Evolutionary conservation across 1,139 yeast genomes (phyloP).

Genomic region (Hansenula lynferdii): DNA sequence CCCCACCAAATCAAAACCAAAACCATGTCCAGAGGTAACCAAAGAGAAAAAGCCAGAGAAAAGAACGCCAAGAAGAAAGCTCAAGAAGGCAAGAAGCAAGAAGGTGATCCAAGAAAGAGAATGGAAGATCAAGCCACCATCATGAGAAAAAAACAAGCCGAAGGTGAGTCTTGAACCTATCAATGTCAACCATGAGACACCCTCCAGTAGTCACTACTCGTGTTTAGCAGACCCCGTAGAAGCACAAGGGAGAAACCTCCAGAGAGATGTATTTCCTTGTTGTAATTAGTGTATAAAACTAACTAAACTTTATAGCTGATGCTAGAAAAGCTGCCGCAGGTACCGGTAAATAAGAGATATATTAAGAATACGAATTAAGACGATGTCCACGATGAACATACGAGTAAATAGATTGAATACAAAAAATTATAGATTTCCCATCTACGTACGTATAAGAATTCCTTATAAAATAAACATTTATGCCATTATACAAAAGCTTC

Average conservation of each 20-base stretch:
- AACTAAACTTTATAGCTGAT: constrained; percentile 38
- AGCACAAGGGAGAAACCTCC: neutral
- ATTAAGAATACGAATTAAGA: neutral
- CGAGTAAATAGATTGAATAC: too few species aligned
- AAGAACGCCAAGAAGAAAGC: constrained; percentile 77
- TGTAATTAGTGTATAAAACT: neutral
- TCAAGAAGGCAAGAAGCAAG: constrained; percentile 57
- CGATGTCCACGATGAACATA: constrained; percentile 1
- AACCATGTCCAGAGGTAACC: constrained; percentile 91
- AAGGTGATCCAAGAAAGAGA: constrained; percentile 80
- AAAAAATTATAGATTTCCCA: neutral
- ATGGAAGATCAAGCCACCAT: constrained; percentile 86
- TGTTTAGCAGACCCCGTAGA: neutral
- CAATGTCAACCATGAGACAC: neutral
- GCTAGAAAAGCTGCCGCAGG: constrained; percentile 49
- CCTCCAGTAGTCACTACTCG: too few species aligned
- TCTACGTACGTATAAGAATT: neutral
- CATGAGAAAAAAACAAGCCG: constrained; percentile 82
- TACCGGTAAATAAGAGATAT: neutral
- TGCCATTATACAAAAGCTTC: neutral
- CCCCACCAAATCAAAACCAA: neutral
- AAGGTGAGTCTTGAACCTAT: constrained; percentile 50
- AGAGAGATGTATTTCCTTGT: neutral
- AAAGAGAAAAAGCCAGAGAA: constrained; percentile 89
- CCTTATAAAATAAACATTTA: neutral